phyloP scores from a whole-genome alignment of 768 basidiomycete species.

The Tubosaeta sp. region DNA sequence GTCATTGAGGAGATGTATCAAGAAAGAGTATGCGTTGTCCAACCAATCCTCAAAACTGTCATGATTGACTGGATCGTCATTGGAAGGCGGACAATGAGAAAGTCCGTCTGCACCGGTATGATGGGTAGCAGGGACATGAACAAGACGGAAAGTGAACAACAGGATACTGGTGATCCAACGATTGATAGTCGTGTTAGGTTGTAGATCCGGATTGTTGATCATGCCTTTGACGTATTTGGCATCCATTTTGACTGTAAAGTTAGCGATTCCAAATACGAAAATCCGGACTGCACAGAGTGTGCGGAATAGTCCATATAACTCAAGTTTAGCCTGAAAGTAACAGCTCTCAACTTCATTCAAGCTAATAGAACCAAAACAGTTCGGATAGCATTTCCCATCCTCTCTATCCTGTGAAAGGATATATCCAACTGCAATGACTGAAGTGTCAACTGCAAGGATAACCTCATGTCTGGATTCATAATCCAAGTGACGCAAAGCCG shows the following conservation, averaged over 20 bases:
- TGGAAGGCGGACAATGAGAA: too few species aligned
- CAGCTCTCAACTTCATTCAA: background rate
- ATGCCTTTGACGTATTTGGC: too few species aligned
- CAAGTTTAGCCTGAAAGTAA: constrained; percentile 20
- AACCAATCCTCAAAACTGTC: too few species aligned
- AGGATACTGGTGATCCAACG: background rate
- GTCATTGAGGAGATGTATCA: background rate
- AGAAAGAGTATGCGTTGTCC: background rate
- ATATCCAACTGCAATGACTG: background rate
- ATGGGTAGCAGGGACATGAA: too few species aligned
- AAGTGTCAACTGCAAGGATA: background rate
- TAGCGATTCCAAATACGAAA: too few species aligned
- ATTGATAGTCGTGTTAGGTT: background rate
- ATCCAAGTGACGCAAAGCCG: too few species aligned
- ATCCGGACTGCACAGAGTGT: too few species aligned
- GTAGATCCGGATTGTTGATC: constrained; percentile 9
- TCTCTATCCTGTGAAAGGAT: too few species aligned
- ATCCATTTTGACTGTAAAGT: too few species aligned
- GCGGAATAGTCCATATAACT: too few species aligned
- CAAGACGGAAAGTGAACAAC: background rate
- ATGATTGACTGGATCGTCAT: too few species aligned
- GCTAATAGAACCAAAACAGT: background rate
- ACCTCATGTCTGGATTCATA: background rate
- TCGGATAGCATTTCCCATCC: background rate
- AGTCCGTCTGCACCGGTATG: too few species aligned